Evolutionary conservation across 352 stramenopile species (phyloP).

Genomic region (Globisporangium solare): DNA sequence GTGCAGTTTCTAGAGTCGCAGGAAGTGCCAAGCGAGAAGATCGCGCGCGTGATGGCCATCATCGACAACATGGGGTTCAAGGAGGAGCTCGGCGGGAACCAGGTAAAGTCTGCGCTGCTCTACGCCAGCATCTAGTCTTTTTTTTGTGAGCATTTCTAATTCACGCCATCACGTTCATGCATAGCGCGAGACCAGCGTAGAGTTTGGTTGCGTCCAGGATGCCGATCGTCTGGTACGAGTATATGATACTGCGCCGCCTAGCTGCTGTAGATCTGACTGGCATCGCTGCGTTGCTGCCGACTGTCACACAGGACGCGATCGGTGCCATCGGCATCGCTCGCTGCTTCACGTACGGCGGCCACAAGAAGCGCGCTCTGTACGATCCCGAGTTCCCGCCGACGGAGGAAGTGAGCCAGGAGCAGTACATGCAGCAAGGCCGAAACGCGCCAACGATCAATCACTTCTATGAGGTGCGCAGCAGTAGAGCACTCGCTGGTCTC

Average conservation of each 20-base stretch:
- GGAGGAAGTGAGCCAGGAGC: constrained; percentile 61
- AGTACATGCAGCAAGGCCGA: constrained; percentile 77
- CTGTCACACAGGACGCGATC: constrained; percentile 71
- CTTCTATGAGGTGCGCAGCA: constrained; percentile 66
- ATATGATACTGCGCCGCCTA: not conserved
- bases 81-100: constrained; percentile 51
- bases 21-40: constrained; percentile 38
- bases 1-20: constrained; percentile 54
- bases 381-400: constrained; percentile 51
- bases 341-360: constrained; percentile 87
- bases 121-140: no score
- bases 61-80: constrained; percentile 86
- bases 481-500: no score
- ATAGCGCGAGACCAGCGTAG: constrained; percentile 37
- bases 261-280: not conserved
- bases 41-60: constrained; percentile 72
- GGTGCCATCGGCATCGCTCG: constrained; percentile 88
- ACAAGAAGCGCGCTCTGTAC: constrained; percentile 82
- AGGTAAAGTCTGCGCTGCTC: constrained; percentile 25
- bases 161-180: no score
- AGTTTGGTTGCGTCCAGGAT: constrained; percentile 88
- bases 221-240: constrained; percentile 71
- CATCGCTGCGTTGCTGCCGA: not conserved
- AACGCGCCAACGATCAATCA: constrained; percentile 80
- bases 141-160: no score